Evolutionary conservation across 2,329 filamentous ascomycete species (phyloP).

Genomic region (Neonectria ditissima): DNA sequence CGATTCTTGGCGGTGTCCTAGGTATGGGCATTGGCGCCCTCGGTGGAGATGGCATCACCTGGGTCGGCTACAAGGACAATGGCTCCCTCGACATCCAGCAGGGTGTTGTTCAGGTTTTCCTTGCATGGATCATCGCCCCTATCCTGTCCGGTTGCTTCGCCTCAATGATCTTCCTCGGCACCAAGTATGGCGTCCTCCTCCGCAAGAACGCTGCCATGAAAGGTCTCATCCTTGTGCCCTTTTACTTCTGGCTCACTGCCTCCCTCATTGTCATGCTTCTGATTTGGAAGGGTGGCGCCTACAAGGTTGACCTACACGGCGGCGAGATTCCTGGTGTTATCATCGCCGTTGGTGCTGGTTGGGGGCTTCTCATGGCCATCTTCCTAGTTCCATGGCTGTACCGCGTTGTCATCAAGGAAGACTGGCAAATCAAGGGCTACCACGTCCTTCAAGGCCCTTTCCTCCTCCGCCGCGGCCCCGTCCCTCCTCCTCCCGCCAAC

Average conservation of each 20-base stretch:
- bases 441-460: slow-evolving; percentile 66
- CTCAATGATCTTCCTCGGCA: slow-evolving; percentile 66
- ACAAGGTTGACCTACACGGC: slow-evolving; percentile 60
- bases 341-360: slow-evolving; percentile 63
- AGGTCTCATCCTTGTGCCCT: slow-evolving; percentile 64
- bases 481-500: slow-evolving; percentile 57
- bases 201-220: slow-evolving; percentile 64
- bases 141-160: slow-evolving; percentile 65
- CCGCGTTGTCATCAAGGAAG: slow-evolving; percentile 68
- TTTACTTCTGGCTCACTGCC: slow-evolving; percentile 69
- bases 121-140: slow-evolving; percentile 72
- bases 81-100: slow-evolving; percentile 53
- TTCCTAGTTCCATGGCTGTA: slow-evolving; percentile 72
- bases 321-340: slow-evolving; percentile 67
- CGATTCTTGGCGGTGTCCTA: slow-evolving; percentile 69
- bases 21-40: slow-evolving; percentile 69
- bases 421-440: slow-evolving; percentile 69
- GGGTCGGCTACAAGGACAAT: slow-evolving; percentile 59
- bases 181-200: slow-evolving; percentile 68
- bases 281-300: slow-evolving; percentile 64
- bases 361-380: slow-evolving; percentile 60
- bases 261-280: slow-evolving; percentile 71
- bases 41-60: slow-evolving; percentile 64
- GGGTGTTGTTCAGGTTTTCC: slow-evolving; percentile 70
- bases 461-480: slow-evolving; percentile 57